These are phyloP conservation scores for Rhodamnia rubescens DNA, from an alignment of 345 rosid genomes.

Conservation along the genomic window DNA sequence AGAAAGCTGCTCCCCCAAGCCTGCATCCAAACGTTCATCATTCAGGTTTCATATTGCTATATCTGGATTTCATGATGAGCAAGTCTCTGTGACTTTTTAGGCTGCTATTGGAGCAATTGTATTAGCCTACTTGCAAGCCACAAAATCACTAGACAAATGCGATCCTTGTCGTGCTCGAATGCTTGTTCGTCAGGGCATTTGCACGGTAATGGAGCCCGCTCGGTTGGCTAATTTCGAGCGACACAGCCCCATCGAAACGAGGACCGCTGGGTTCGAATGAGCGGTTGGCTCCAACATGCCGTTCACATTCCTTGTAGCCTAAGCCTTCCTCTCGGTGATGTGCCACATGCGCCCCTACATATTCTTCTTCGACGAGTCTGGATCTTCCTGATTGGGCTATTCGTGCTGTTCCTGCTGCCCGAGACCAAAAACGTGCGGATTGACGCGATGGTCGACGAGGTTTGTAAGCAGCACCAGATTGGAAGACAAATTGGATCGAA, in stretches of 20 bases:
- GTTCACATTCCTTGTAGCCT: conserved; percentile 59
- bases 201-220: conserved; percentile 72
- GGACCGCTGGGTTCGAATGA: conserved; percentile 40
- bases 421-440: conserved; percentile 44
- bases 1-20: conserved; percentile 29
- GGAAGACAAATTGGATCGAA: conserved; percentile 20
- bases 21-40: conserved; percentile 26
- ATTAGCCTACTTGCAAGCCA: conserved; percentile 9
- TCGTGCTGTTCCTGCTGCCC: conserved; percentile 31
- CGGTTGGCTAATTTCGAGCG: conserved; percentile 64
- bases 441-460: conserved; percentile 40
- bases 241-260: conserved; percentile 55
- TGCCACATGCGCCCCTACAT: conserved; percentile 32
- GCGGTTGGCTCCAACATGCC: conserved; percentile 57
- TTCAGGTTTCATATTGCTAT: background rate
- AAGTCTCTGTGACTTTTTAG: background rate
- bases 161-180: conserved; percentile 31
- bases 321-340: conserved; percentile 59
- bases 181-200: conserved; percentile 40
- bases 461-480: conserved; percentile 34
- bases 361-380: conserved; percentile 54
- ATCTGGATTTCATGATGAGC: background rate
- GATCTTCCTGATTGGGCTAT: conserved; percentile 52
- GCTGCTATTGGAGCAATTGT: conserved; percentile 18
- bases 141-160: conserved; percentile 16